Evolutionary conservation across 1,284 basidiomycete species (phyloP).

Genomic region (Sanghuangporus baumii): DNA sequence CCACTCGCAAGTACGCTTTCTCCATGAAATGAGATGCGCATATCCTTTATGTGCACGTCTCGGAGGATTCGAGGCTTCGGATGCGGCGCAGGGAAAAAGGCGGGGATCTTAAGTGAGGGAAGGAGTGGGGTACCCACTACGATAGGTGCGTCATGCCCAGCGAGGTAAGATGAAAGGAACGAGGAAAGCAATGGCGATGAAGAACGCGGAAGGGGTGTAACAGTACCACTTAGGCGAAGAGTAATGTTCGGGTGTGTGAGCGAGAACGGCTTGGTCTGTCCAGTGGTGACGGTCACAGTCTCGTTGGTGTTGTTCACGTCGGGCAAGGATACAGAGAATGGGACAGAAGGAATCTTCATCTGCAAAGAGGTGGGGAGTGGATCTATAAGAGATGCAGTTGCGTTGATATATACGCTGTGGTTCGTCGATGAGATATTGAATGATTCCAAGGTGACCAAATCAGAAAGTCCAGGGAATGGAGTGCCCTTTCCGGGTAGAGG

Average conservation of each 20-base stretch:
- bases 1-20: conserved; percentile 56
- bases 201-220: conserved; percentile 44
- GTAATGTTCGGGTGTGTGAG: conserved; percentile 66
- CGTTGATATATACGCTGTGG: conserved; percentile 57
- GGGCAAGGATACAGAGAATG: conserved; percentile 52
- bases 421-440: conserved; percentile 50
- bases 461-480: conserved; percentile 49
- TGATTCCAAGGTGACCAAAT: conserved; percentile 52
- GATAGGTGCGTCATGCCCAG: conserved; percentile 47
- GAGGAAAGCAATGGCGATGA: conserved; percentile 32
- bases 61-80: conserved; percentile 58
- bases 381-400: conserved; percentile 35
- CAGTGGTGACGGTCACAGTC: conserved; percentile 41
- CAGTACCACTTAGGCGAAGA: conserved; percentile 47
- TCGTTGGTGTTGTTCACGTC: conserved; percentile 20
- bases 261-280: conserved; percentile 46
- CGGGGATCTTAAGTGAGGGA: conserved; percentile 39
- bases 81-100: conserved; percentile 57
- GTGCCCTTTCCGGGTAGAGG: conserved; percentile 49
- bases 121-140: conserved; percentile 50
- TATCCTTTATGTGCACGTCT: conserved; percentile 65
- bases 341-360: conserved; percentile 47
- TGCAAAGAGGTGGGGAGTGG: conserved; percentile 19
- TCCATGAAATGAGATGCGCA: conserved; percentile 54
- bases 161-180: conserved; percentile 53